Conservation (phyloP, 1,284 basidiomycete genomes). For the Quambalaria eucalypti region DNA sequence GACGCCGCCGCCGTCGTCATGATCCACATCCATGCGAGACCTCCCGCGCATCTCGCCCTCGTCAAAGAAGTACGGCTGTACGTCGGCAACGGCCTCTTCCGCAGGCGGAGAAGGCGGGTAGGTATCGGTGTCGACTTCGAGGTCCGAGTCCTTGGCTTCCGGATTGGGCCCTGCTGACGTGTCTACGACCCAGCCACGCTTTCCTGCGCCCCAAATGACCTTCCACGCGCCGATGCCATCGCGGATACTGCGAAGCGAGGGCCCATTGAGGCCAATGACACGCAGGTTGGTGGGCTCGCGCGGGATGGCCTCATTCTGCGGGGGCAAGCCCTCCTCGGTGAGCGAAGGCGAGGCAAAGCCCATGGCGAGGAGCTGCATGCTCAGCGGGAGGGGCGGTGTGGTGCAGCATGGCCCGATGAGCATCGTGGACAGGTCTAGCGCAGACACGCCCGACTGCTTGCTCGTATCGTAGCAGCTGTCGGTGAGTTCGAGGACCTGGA, state of each 20-base stretch:
- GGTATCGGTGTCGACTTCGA: constrained; percentile 8
- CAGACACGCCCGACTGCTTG: constrained; percentile 50
- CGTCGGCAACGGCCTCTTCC: not conserved
- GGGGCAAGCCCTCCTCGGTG: constrained; percentile 19
- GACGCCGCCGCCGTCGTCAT: not conserved
- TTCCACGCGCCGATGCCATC: constrained; percentile 75
- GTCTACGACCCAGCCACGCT: constrained; percentile 91
- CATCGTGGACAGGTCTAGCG: constrained; percentile 44
- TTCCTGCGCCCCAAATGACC: constrained; percentile 78
- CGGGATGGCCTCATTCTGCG: constrained; percentile 17
- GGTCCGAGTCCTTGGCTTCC: constrained; percentile 24
- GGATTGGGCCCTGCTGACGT: constrained; percentile 69
- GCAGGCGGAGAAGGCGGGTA: not conserved
- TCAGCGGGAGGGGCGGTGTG: constrained; percentile 33
- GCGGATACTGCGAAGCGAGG: constrained; percentile 63
- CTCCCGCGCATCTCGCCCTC: not conserved
- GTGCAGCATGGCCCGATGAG: constrained; percentile 50
- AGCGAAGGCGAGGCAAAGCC: constrained; percentile 17
- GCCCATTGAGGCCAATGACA: constrained; percentile 75
- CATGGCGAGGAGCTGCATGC: constrained; percentile 34
- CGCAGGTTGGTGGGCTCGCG: constrained; percentile 61
- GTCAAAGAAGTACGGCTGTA: not conserved
- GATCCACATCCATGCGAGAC: too few relatives aligned
- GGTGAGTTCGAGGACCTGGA: constrained; percentile 76
- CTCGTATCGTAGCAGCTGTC: constrained; percentile 52